A percentile compares a stretch with the other conserved stretches of the same genome.
phyloP scores from a whole-genome alignment of 352 stramenopile genomes.

The Heterotrichella gracilis region DNA sequence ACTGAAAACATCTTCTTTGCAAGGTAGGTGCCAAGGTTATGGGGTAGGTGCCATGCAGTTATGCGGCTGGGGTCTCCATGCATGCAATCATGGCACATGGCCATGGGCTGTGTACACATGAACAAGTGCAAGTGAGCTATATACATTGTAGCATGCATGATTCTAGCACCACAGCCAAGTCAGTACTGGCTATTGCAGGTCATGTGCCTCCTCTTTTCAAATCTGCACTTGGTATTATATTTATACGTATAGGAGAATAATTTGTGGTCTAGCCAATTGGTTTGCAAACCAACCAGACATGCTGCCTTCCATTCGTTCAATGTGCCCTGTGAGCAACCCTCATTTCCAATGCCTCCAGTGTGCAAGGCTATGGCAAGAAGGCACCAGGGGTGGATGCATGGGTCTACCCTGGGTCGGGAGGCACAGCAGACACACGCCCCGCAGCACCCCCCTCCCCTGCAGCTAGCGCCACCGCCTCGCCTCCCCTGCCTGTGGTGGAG shows the following conservation, averaged over 20 bases:
- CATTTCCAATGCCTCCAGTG: neutral
- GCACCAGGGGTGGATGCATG: neutral
- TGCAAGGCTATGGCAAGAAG: neutral
- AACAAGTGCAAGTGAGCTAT: neutral
- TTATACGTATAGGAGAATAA: no score
- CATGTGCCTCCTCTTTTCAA: no score
- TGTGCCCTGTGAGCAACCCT: neutral
- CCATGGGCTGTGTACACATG: neutral
- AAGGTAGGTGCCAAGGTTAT: slow-evolving; percentile 27
- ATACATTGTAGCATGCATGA: neutral
- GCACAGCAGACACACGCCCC: neutral
- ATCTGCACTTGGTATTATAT: no score
- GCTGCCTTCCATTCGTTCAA: neutral
- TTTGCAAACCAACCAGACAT: no score
- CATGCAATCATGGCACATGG: neutral
- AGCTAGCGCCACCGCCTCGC: neutral
- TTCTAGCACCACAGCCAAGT: no score
- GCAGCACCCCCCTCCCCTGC: neutral
- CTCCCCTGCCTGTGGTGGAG: neutral
- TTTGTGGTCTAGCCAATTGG: no score
- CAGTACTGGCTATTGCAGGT: no score
- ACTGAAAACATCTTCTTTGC: slow-evolving; percentile 73
- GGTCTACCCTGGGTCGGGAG: slow-evolving; percentile 15
- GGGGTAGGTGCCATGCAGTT: slow-evolving; percentile 7
- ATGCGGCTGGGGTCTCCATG: neutral